phyloP scores from a whole-genome alignment of 768 basidiomycete genomes.

The Amanita molliuscula region DNA sequence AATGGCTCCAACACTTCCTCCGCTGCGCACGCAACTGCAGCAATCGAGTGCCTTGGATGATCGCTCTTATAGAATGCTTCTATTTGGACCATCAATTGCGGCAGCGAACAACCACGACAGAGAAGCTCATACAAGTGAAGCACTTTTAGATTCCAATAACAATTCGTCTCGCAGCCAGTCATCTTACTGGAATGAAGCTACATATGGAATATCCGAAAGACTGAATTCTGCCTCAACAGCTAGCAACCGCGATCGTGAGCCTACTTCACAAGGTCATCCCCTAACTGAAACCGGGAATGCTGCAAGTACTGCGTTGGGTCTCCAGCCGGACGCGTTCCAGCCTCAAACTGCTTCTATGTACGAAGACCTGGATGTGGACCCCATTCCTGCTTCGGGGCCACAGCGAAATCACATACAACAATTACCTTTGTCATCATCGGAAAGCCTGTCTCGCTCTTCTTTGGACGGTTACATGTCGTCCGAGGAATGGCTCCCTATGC shows the following conservation, averaged over 20 bases:
- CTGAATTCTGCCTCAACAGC: neutral
- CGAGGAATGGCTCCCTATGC: conserved; percentile 2
- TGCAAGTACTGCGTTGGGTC: neutral
- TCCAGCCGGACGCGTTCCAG: neutral
- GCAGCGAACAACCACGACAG: neutral
- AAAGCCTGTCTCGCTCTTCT: conserved; percentile 1
- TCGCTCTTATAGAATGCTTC: neutral
- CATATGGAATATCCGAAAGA: neutral
- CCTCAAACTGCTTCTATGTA: neutral
- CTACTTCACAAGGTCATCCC: neutral
- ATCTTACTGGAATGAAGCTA: neutral
- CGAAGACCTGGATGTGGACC: neutral
- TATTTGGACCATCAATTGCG: neutral
- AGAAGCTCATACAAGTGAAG: neutral
- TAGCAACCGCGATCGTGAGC: neutral
- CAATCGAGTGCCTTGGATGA: conserved; percentile 3
- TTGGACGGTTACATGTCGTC: conserved; percentile 5
- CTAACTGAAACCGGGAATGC: neutral
- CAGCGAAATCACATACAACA: neutral
- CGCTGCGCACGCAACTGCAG: conserved; percentile 5
- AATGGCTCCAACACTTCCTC: conserved; percentile 1
- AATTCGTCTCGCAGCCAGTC: neutral
- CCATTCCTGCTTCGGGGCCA: neutral
- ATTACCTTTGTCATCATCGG: conserved; percentile 3
- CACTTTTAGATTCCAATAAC: neutral